phyloP scores from a whole-genome alignment of 2,329 filamentous ascomycete species.

The Aspergillus vadensis region DNA sequence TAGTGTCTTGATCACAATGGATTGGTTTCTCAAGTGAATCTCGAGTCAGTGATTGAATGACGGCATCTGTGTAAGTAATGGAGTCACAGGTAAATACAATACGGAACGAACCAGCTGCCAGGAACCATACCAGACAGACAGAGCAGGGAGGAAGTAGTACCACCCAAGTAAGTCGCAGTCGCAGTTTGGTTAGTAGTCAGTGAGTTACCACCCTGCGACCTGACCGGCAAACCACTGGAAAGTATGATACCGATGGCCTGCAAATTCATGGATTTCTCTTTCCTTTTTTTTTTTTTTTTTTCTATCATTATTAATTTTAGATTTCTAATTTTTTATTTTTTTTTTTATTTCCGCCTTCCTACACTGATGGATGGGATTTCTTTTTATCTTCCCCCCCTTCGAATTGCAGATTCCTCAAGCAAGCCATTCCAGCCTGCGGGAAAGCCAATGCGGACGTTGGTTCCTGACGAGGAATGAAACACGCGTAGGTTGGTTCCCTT shows the following conservation, averaged over 20 bases:
- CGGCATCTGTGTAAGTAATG: not conserved
- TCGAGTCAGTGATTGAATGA: too few species aligned
- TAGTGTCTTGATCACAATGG: too few species aligned
- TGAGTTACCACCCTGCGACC: too few species aligned
- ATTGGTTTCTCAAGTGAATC: too few species aligned
- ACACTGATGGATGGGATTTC: not conserved
- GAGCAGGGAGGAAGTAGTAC: not conserved
- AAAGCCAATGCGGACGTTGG: not conserved
- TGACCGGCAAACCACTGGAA: not conserved
- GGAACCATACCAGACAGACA: slow-evolving; percentile 1
- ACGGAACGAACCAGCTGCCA: slow-evolving; percentile 3
- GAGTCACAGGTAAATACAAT: slow-evolving; percentile 5
- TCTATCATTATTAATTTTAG: not conserved
- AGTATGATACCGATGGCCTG: not conserved
- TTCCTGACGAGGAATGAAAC: too few species aligned
- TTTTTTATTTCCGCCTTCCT: slow-evolving; percentile 4
- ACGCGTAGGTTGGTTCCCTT: too few species aligned
- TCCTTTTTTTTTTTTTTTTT: not conserved
- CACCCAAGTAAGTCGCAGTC: too few species aligned
- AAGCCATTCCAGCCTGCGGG: not conserved
- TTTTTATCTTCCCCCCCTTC: not conserved
- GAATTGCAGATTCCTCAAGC: slow-evolving; percentile 5
- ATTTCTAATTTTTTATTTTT: not conserved
- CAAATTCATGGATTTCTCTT: not conserved
- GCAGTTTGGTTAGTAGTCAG: too few species aligned